A percentile compares a stretch with the other conserved stretches of the same genome.
These are phyloP conservation scores for Thymus quinquecostatus DNA, from an alignment of 257 asterid species.

Conservation along the genomic window DNA sequence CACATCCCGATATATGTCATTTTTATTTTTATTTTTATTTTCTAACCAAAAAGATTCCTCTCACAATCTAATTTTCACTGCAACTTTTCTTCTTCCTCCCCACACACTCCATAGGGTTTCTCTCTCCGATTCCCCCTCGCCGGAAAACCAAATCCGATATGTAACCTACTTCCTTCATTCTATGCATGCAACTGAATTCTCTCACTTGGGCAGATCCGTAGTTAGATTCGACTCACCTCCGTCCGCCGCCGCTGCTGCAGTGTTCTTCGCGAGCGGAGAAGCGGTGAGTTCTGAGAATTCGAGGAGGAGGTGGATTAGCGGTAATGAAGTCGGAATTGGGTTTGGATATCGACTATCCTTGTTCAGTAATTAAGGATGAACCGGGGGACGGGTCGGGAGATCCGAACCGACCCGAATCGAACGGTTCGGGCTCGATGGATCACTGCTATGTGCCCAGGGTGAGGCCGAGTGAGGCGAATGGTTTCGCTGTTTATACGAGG, in stretches of 20 bases:
- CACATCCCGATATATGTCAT: constrained; percentile 2
- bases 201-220: constrained; percentile 37
- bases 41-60: constrained; percentile 31
- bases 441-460: constrained; percentile 42
- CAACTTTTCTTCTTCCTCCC: constrained; percentile 26
- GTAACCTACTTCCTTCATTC: constrained; percentile 22
- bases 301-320: constrained; percentile 30
- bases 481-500: constrained; percentile 69
- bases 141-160: constrained; percentile 15
- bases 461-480: constrained; percentile 59
- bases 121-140: constrained; percentile 20
- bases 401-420: constrained; percentile 37
- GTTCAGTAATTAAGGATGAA: constrained; percentile 25
- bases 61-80: constrained; percentile 35
- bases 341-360: constrained; percentile 32
- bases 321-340: constrained; percentile 59
- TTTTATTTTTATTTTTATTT: not conserved
- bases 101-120: constrained; percentile 36
- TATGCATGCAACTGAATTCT: constrained; percentile 38
- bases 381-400: constrained; percentile 32
- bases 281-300: constrained; percentile 34
- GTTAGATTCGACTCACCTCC: constrained; percentile 24
- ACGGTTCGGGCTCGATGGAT: constrained; percentile 44
- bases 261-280: constrained; percentile 36
- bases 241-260: constrained; percentile 41